Percentiles rank a stretch among this genome's conserved stretches.
Conservation (phyloP, 2,329 filamentous ascomycete genomes). For the Stemphylium vesicarium region DNA sequence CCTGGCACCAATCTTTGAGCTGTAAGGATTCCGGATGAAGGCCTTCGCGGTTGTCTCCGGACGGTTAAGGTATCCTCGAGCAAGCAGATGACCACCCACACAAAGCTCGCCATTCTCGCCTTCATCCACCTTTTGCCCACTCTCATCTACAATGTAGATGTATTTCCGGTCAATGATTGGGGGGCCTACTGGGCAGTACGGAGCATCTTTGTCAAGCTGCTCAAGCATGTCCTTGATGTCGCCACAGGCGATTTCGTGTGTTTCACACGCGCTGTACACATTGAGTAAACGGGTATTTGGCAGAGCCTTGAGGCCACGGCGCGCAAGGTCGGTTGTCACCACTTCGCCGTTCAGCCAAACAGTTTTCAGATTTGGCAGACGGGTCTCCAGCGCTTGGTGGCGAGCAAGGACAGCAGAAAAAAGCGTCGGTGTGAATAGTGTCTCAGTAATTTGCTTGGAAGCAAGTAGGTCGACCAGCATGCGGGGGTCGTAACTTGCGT, state of each 20-base stretch:
- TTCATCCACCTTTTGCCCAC: slow-evolving; percentile 64
- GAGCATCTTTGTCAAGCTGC: slow-evolving; percentile 61
- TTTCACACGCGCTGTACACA: slow-evolving; percentile 83
- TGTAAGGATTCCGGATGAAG: slow-evolving; percentile 72
- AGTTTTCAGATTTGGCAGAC: slow-evolving; percentile 70
- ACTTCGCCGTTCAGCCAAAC: slow-evolving; percentile 86
- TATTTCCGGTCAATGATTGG: slow-evolving; percentile 69
- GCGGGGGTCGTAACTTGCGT: slow-evolving; percentile 77
- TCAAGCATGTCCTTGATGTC: slow-evolving; percentile 72
- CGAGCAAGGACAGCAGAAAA: slow-evolving; percentile 75
- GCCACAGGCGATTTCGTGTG: slow-evolving; percentile 79
- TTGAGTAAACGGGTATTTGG: slow-evolving; percentile 75
- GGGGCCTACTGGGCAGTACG: slow-evolving; percentile 76
- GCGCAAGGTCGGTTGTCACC: slow-evolving; percentile 77
- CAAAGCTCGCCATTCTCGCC: slow-evolving; percentile 76
- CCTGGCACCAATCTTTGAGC: slow-evolving; percentile 63
- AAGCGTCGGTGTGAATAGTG: slow-evolving; percentile 82
- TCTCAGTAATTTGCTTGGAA: slow-evolving; percentile 73
- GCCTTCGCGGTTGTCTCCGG: slow-evolving; percentile 77
- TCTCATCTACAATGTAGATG: slow-evolving; percentile 75
- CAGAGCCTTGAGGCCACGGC: slow-evolving; percentile 69
- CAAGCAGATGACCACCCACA: slow-evolving; percentile 75
- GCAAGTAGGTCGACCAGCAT: slow-evolving; percentile 74
- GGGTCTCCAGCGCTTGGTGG: slow-evolving; percentile 68
- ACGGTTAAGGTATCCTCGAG: slow-evolving; percentile 79